Percentiles rank a stretch among this genome's conserved stretches.
phyloP scores from a whole-genome alignment of 441 rosid genomes.

The Capsella rubella region DNA sequence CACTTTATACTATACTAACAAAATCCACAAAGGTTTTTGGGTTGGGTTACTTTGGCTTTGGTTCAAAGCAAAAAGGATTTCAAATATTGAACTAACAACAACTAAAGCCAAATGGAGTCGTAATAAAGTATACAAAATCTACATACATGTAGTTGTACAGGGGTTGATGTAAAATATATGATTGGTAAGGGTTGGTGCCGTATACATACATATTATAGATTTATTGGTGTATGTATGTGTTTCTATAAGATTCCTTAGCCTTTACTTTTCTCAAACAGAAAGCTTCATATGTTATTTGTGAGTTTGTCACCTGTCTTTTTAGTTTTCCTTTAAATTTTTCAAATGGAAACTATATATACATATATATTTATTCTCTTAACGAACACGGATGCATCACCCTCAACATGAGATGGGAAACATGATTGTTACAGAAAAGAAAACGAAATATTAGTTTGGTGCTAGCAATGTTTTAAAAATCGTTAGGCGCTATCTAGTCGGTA shows the following conservation, averaged over 20 bases:
- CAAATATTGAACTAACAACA: conserved; percentile 36
- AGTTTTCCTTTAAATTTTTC: neutral
- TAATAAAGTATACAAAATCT: conserved; percentile 30
- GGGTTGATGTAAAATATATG: conserved; percentile 8
- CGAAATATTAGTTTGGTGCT: neutral
- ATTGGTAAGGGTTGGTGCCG: conserved; percentile 33
- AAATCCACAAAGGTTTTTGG: conserved; percentile 7
- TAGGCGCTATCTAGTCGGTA: too few relatives aligned
- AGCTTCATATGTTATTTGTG: conserved; percentile 30
- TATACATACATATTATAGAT: neutral
- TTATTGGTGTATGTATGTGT: conserved; percentile 11
- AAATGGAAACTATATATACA: neutral
- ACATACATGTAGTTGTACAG: neutral
- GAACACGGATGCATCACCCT: conserved; percentile 38
- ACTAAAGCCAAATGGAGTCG: conserved; percentile 39
- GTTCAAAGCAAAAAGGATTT: conserved; percentile 41
- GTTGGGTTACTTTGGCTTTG: conserved; percentile 43
- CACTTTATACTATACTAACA: conserved; percentile 5
- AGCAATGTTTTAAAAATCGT: too few relatives aligned
- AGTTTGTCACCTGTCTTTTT: conserved; percentile 24
- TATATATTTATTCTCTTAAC: conserved; percentile 28
- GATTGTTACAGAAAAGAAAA: conserved; percentile 33
- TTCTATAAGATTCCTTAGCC: conserved; percentile 36
- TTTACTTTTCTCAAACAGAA: conserved; percentile 41
- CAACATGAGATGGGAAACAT: conserved; percentile 39